A percentile compares a stretch with the other conserved stretches of the same genome.
Evolutionary conservation across 1,284 basidiomycete species (phyloP).

Genomic region (Coniferiporia sulphurascens): DNA sequence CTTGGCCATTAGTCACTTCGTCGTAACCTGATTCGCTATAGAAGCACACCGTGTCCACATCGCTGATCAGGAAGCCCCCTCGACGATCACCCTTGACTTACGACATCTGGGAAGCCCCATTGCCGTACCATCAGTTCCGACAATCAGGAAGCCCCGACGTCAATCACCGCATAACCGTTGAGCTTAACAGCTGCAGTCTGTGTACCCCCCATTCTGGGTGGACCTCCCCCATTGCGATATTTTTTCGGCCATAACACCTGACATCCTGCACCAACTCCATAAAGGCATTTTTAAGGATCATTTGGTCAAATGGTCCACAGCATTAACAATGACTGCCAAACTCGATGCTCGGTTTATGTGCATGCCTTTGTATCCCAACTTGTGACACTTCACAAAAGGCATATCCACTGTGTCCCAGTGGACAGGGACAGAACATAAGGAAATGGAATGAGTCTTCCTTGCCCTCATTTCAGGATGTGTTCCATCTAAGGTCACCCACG

Average conservation of each 20-base stretch:
- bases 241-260: slow-evolving; percentile 26
- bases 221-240: slow-evolving; percentile 26
- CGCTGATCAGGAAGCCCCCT: too few species aligned
- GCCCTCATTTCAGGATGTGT: slow-evolving; percentile 19
- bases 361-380: neutral
- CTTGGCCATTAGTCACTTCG: too few species aligned
- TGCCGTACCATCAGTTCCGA: too few species aligned
- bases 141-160: too few species aligned
- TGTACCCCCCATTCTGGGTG: slow-evolving; percentile 28
- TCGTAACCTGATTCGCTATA: too few species aligned
- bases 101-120: too few species aligned
- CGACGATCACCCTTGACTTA: too few species aligned
- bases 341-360: slow-evolving; percentile 4
- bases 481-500: slow-evolving; percentile 9
- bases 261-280: slow-evolving; percentile 30
- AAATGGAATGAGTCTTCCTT: slow-evolving; percentile 26
- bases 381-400: slow-evolving; percentile 25
- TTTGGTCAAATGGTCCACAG: slow-evolving; percentile 25
- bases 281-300: slow-evolving; percentile 30
- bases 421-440: slow-evolving; percentile 28
- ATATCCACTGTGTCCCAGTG: slow-evolving; percentile 26
- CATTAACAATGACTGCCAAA: slow-evolving; percentile 12
- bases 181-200: too few species aligned
- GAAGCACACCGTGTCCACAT: too few species aligned
- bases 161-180: too few species aligned